Percentiles rank a stretch among this genome's conserved stretches.
Conservation (phyloP, 78 protist genomes). For the Fonticula alba region DNA sequence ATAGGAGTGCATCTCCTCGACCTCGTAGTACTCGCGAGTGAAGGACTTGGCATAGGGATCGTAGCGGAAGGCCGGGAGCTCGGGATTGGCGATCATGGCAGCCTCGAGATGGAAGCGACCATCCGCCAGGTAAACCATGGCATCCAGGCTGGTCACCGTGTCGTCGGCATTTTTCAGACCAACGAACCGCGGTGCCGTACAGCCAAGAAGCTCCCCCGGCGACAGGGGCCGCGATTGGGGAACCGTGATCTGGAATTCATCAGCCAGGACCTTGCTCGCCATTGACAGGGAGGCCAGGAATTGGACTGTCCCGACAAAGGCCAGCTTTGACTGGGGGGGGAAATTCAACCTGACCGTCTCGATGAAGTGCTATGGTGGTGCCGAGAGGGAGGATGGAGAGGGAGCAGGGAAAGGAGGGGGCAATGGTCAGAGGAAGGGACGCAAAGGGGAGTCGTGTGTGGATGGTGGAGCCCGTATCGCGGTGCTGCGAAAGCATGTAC, state of each 20-base stretch:
- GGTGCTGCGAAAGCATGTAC: too few species aligned
- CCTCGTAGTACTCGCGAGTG: constrained; percentile 52
- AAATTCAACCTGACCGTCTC: constrained; percentile 56
- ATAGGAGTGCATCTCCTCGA: constrained; percentile 34
- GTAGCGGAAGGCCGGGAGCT: constrained; percentile 46
- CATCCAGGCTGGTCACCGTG: not conserved
- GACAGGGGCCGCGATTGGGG: constrained; percentile 85
- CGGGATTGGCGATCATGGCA: constrained; percentile 86
- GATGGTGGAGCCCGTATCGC: too few species aligned
- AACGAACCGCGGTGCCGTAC: constrained; percentile 68
- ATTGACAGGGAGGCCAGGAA: constrained; percentile 59
- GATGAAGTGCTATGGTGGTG: constrained; percentile 49
- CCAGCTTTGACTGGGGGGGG: constrained; percentile 7
- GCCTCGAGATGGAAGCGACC: constrained; percentile 95
- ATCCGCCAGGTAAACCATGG: constrained; percentile 65
- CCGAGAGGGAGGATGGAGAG: too few species aligned
- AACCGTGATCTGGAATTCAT: constrained; percentile 22
- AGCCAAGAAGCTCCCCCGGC: constrained; percentile 83
- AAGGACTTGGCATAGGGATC: constrained; percentile 63
- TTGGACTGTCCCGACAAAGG: constrained; percentile 70
- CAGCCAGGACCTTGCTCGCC: constrained; percentile 14
- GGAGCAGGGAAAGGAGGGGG: too few species aligned
- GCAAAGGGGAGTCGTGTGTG: too few species aligned
- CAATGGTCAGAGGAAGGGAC: too few species aligned
- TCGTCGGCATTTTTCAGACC: not conserved